Percentiles rank a stretch among this genome's conserved stretches.
These are phyloP conservation scores for Vitis riparia DNA, from an alignment of 164 flowering plant species.

Conservation along the genomic window DNA sequence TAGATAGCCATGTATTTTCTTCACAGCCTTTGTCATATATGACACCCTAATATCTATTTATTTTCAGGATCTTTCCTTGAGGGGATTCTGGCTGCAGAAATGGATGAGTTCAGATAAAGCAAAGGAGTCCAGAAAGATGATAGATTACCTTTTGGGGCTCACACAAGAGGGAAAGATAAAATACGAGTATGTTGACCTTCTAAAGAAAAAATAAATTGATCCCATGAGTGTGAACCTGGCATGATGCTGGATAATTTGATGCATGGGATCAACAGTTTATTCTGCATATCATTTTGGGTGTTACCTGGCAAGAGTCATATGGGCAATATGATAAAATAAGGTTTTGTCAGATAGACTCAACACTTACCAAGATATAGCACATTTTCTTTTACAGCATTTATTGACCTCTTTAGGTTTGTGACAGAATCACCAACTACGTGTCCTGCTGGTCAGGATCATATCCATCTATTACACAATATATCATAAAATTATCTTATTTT, in stretches of 20 bases:
- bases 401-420: background rate
- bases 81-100: conserved; percentile 95
- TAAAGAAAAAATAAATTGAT: background rate
- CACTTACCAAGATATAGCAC: background rate
- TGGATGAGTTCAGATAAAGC: conserved; percentile 68
- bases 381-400: background rate
- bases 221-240: no score
- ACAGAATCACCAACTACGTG: no score
- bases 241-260: no score
- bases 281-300: no score
- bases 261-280: no score
- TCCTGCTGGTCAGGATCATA: no score
- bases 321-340: background rate
- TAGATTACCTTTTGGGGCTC: conserved; percentile 75
- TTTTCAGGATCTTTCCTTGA: conserved; percentile 84
- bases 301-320: no score
- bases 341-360: background rate
- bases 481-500: no score
- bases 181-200: conserved; percentile 68
- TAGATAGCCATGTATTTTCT: no score
- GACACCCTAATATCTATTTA: background rate
- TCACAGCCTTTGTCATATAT: background rate
- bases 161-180: conserved; percentile 61
- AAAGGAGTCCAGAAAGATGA: conserved; percentile 69
- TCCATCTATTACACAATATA: no score